Evolutionary conservation across 2,329 filamentous ascomycete genomes (phyloP).

Genomic region (Magnaporthales sp.): DNA sequence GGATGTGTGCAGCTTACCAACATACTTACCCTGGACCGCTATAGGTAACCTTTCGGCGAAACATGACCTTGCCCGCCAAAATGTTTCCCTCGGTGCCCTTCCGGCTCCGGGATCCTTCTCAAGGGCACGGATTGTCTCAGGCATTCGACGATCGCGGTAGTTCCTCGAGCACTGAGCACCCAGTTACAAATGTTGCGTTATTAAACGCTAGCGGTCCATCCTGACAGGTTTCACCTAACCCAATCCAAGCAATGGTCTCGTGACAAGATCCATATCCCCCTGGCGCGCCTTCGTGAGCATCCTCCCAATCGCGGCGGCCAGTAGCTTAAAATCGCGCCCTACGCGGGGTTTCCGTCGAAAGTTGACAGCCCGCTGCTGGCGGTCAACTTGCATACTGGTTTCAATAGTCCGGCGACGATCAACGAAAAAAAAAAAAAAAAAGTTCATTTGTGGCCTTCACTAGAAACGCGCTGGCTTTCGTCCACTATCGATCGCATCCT

Average conservation of each 20-base stretch:
- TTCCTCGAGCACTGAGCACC: not conserved
- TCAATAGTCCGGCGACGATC: too few relatives aligned
- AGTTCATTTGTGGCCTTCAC: too few relatives aligned
- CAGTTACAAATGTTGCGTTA: not conserved
- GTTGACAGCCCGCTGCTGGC: not conserved
- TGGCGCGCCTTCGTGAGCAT: not conserved
- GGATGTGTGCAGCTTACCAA: not conserved
- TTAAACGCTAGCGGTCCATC: not conserved
- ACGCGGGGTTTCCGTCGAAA: not conserved
- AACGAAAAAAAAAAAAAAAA: too few relatives aligned
- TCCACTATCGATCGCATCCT: too few relatives aligned
- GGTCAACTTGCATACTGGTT: not conserved
- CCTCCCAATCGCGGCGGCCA: not conserved
- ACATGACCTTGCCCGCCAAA: too few relatives aligned
- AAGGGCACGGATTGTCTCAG: not conserved
- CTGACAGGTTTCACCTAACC: not conserved
- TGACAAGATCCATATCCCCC: not conserved
- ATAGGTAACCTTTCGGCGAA: too few relatives aligned
- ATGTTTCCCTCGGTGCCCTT: too few relatives aligned
- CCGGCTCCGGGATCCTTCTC: not conserved
- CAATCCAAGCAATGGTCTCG: not conserved
- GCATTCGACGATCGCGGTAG: not conserved
- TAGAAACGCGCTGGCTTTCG: too few relatives aligned
- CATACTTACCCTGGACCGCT: not conserved
- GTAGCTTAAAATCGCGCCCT: not conserved